Evolutionary conservation across 352 stramenopile species (phyloP).

Genomic region (Phytophthora crassamura): DNA sequence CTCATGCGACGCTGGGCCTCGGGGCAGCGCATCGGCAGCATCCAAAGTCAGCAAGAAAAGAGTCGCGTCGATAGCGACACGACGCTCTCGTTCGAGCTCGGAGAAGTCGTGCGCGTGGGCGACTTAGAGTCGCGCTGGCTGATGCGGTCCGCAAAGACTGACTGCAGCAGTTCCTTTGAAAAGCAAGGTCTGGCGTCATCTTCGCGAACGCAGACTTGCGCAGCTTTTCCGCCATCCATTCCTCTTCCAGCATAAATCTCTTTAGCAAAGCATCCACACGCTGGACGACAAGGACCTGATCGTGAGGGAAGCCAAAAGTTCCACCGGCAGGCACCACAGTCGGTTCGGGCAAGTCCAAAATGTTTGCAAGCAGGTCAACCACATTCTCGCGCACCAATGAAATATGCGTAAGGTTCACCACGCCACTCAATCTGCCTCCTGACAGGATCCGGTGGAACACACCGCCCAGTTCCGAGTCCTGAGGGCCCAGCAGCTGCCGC

Average conservation of each 20-base stretch:
- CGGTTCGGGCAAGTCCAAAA: slow-evolving; percentile 85
- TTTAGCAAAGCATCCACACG: slow-evolving; percentile 81
- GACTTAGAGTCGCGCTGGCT: slow-evolving; percentile 62
- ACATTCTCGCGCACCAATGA: slow-evolving; percentile 83
- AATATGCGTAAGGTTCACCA: slow-evolving; percentile 80
- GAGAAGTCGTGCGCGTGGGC: slow-evolving; percentile 47
- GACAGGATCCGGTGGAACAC: slow-evolving; percentile 77
- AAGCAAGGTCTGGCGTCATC: slow-evolving; percentile 77
- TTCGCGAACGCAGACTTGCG: slow-evolving; percentile 82
- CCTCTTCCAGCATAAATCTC: slow-evolving; percentile 87
- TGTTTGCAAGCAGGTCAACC: slow-evolving; percentile 82
- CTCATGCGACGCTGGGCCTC: slow-evolving; percentile 90
- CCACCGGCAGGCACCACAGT: slow-evolving; percentile 60
- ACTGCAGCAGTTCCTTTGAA: slow-evolving; percentile 79
- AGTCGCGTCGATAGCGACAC: slow-evolving; percentile 81
- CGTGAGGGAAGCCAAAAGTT: slow-evolving; percentile 68
- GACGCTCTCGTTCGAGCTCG: slow-evolving; percentile 81
- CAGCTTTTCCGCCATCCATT: slow-evolving; percentile 87
- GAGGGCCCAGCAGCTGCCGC: slow-evolving; percentile 70
- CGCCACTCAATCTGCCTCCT: slow-evolving; percentile 50
- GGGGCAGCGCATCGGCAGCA: slow-evolving; percentile 79
- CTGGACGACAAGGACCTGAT: slow-evolving; percentile 82
- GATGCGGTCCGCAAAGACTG: slow-evolving; percentile 77
- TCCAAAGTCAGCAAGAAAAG: slow-evolving; percentile 89
- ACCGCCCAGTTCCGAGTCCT: slow-evolving; percentile 66